phyloP scores from a whole-genome alignment of 352 stramenopile species.

The Achlya hypogyna region DNA sequence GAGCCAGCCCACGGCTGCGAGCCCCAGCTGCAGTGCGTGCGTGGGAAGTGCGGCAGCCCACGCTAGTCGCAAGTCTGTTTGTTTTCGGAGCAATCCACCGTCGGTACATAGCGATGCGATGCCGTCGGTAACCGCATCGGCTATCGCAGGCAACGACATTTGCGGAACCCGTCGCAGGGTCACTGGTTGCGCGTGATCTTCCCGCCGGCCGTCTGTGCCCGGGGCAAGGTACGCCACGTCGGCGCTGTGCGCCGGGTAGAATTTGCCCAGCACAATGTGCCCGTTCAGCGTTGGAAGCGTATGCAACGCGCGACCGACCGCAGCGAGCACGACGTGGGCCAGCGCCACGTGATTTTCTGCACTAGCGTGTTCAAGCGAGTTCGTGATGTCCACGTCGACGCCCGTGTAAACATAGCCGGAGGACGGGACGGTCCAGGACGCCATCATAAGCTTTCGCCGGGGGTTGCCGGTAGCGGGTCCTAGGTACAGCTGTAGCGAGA shows the following conservation, averaged over 20 bases:
- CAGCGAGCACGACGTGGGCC: constrained; percentile 55
- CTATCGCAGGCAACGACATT: no score
- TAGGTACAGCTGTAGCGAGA: constrained; percentile 43
- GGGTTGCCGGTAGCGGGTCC: constrained; percentile 47
- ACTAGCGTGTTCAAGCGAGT: constrained; percentile 56
- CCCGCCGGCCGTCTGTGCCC: no score
- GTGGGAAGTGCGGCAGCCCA: no score
- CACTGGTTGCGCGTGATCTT: no score
- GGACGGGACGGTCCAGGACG: constrained; percentile 38
- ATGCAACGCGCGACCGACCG: constrained; percentile 39
- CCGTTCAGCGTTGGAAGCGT: constrained; percentile 56
- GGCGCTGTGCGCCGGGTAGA: constrained; percentile 47
- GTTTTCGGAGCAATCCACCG: no score
- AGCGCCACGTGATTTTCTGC: constrained; percentile 47
- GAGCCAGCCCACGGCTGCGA: no score
- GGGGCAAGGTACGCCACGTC: constrained; percentile 62
- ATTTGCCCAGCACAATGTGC: constrained; percentile 60
- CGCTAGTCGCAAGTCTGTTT: no score
- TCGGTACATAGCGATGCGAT: no score
- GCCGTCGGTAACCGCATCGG: no score
- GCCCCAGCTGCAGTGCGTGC: no score
- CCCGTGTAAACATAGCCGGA: constrained; percentile 62
- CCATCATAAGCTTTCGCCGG: constrained; percentile 51
- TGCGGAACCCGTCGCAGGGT: no score
- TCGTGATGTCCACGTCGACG: constrained; percentile 56